phyloP scores from a whole-genome alignment of 129 eudicot species.

The Centella asiatica region DNA sequence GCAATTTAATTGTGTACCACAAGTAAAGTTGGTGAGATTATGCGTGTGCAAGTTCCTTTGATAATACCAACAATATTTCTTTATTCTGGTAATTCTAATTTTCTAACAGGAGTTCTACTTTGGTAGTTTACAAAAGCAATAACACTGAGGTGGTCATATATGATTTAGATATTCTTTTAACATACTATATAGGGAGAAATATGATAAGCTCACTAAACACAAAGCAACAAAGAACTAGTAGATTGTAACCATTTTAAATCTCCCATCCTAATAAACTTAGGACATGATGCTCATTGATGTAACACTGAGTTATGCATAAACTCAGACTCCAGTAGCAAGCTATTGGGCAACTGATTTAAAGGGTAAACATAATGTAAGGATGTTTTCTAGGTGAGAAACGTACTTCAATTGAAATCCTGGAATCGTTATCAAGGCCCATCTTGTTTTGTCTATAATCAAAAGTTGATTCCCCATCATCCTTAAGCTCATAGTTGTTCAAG shows the following conservation, averaged over 20 bases:
- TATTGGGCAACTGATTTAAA: neutral
- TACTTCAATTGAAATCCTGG: constrained; percentile 67
- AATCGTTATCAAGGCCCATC: constrained; percentile 40
- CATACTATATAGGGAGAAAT: neutral
- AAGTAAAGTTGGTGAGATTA: neutral
- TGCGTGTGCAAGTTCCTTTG: neutral
- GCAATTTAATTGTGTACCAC: neutral
- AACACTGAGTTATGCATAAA: too few species aligned
- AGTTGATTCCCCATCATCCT: constrained; percentile 59
- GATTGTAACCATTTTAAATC: too few species aligned
- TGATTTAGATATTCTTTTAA: too few species aligned
- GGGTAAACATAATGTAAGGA: neutral
- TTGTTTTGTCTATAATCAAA: constrained; percentile 51
- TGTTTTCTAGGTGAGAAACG: constrained; percentile 9
- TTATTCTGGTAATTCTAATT: too few species aligned
- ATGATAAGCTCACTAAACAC: too few species aligned
- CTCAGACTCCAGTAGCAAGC: neutral
- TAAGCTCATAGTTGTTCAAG: constrained; percentile 33
- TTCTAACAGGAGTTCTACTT: too few species aligned
- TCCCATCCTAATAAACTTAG: too few species aligned
- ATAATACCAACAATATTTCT: neutral
- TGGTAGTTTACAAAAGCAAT: neutral
- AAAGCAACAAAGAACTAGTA: too few species aligned
- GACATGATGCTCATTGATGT: too few species aligned
- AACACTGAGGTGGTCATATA: neutral